A percentile compares a stretch with the other conserved stretches of the same genome.
Conservation (phyloP, 768 basidiomycete species). For the Leccinum disarticulatum region DNA sequence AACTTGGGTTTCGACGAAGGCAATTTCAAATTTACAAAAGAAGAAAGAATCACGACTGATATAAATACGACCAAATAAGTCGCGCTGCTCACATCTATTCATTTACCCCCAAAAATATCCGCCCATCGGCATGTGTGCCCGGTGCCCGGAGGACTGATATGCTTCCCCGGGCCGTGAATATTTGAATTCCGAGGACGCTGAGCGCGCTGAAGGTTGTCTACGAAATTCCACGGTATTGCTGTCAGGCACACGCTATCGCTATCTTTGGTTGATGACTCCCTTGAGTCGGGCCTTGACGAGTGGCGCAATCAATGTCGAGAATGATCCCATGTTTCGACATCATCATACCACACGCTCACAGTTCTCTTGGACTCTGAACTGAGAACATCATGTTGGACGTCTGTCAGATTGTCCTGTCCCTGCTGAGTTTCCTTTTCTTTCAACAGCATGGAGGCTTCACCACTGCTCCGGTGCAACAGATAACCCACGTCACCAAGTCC, state of each 20-base stretch:
- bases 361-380: background rate
- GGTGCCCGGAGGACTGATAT: no score
- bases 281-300: background rate
- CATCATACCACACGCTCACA: background rate
- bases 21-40: no score
- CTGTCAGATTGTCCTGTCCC: slow-evolving; percentile 8
- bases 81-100: no score
- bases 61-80: no score
- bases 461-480: background rate
- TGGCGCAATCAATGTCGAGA: background rate
- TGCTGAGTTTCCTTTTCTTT: slow-evolving; percentile 10
- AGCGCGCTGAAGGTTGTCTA: no score
- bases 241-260: background rate
- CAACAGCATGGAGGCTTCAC: slow-evolving; percentile 3
- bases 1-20: no score
- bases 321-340: background rate
- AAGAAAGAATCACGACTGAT: no score
- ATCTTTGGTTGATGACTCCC: background rate
- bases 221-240: no score
- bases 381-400: slow-evolving; percentile 13
- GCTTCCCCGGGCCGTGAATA: no score
- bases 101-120: no score
- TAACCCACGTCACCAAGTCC: slow-evolving; percentile 34
- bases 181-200: no score
- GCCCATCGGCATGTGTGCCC: no score